phyloP scores from a whole-genome alignment of 2,329 filamentous ascomycete genomes.

The Hypomyces rosellus region DNA sequence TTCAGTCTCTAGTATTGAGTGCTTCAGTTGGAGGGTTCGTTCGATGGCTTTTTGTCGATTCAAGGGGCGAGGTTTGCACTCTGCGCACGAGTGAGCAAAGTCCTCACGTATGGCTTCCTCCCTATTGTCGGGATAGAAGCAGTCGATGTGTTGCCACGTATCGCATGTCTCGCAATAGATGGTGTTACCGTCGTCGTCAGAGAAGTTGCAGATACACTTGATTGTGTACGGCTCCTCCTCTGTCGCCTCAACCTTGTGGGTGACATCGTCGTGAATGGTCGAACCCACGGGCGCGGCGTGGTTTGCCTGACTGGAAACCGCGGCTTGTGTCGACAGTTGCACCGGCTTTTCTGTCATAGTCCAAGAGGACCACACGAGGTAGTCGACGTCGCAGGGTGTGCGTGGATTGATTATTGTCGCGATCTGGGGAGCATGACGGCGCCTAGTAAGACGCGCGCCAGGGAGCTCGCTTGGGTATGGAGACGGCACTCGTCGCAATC shows the following conservation, averaged over 20 bases:
- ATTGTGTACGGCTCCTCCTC: conserved; percentile 87
- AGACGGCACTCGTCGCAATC: conserved; percentile 10
- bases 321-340: conserved; percentile 48
- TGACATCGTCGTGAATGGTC: conserved; percentile 34
- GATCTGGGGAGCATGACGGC: conserved; percentile 54
- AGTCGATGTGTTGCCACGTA: conserved; percentile 97
- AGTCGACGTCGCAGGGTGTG: conserved; percentile 30
- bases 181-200: conserved; percentile 94
- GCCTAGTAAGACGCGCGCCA: conserved; percentile 40
- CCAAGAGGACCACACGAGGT: conserved; percentile 41
- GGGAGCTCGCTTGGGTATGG: background rate
- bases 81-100: conserved; percentile 78
- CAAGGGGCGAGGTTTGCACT: conserved; percentile 74
- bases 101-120: conserved; percentile 64
- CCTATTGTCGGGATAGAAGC: conserved; percentile 76
- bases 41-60: conserved; percentile 71
- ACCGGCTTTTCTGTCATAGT: conserved; percentile 58
- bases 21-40: conserved; percentile 55
- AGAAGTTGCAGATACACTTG: conserved; percentile 92
- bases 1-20: conserved; percentile 35
- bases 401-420: conserved; percentile 42
- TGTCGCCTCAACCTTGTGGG: conserved; percentile 43
- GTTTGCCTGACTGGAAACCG: conserved; percentile 48
- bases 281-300: conserved; percentile 27
- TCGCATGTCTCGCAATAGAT: conserved; percentile 95